Base-by-base conservation (phyloP, 805 yeast species). In the Cyberlindnera amylophila region DNA sequence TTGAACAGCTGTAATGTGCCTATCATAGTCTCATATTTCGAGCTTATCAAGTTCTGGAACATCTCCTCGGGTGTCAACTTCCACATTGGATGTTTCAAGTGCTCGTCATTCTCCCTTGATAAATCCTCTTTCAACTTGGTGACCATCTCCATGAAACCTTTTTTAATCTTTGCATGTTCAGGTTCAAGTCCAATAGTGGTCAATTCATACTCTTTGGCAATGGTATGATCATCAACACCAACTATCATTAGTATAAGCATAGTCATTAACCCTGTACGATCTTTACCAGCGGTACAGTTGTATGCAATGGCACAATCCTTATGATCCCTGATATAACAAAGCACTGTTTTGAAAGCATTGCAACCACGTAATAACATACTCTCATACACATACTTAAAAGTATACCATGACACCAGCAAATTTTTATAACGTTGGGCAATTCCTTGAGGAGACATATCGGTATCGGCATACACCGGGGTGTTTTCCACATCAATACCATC, bases 211-310 rank as follows among this genome's bases (percentile, higher is more conserved):
- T 87, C 96, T 49, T 79, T 73, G 1, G 87, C 79, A 28, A 86
- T 70, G 1, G 79, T 75, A 49, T 77, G 75, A 13, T 70, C 68
- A 46, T 82, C 87, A 5, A 86, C 86, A 0, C 86, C 90, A 6
- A 75, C 64, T 9, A 85, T 57, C 14, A 78, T 64, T 33, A 86
- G 66, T 4, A 86, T 65, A 44, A 87, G 59, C 79, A 87, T 84
- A 2, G 81, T 74, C 50, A 85, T 58, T 11, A 86, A 68, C 0
- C 95, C 96, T 0, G 96, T 86, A 34, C 95, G 72, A 59, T 87
- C 96, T 58, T 86, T 87, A 2, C 96, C 96, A 2, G 91, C 91
- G 4, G 89, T 77, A 62, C 95, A 87, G 56, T 86, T 91, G 59
- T 81, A 77, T 10, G 83, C 62, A 45, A 87, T 64, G 2, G 76